Conservation (phyloP, 2,329 filamentous ascomycete species). For the Cladosporium sp. region DNA sequence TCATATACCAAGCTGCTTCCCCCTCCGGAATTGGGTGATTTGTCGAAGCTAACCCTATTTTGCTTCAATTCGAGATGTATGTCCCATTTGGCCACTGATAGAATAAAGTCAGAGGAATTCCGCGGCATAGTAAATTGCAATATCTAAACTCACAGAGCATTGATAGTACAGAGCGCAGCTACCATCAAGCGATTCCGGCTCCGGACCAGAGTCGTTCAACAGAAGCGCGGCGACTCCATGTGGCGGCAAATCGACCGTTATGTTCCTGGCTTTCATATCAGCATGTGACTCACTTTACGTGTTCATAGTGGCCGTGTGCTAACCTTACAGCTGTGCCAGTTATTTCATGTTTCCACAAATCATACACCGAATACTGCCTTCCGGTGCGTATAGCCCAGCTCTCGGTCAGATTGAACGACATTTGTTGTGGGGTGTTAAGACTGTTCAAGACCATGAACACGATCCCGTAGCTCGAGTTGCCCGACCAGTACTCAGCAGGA, state of each 20-base stretch:
- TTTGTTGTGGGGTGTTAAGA: constrained; percentile 14
- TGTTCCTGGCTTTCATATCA: constrained; percentile 13
- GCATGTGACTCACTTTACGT: background rate
- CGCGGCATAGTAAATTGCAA: background rate
- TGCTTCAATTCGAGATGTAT: background rate
- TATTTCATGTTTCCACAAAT: constrained; percentile 23
- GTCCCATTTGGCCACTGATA: constrained; percentile 1
- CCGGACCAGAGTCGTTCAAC: constrained; percentile 19
- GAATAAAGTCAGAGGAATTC: background rate
- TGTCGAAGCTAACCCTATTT: too few species aligned
- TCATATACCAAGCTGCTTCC: too few species aligned
- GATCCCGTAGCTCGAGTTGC: constrained; percentile 24
- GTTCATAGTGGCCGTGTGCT: background rate
- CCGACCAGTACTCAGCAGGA: constrained; percentile 26
- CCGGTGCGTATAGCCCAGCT: constrained; percentile 25
- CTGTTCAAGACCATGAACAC: constrained; percentile 28
- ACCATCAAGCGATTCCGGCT: constrained; percentile 11
- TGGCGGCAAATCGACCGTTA: constrained; percentile 19
- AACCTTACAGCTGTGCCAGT: constrained; percentile 19
- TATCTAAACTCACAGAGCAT: background rate
- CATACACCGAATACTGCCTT: constrained; percentile 22
- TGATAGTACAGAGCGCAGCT: constrained; percentile 17
- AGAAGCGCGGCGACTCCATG: constrained; percentile 23
- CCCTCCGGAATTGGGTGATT: too few species aligned
- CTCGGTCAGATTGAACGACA: constrained; percentile 25